A percentile compares a stretch with the other conserved stretches of the same genome.
phyloP scores from a whole-genome alignment of 2,329 filamentous ascomycete genomes.

The Penicillium sp. region DNA sequence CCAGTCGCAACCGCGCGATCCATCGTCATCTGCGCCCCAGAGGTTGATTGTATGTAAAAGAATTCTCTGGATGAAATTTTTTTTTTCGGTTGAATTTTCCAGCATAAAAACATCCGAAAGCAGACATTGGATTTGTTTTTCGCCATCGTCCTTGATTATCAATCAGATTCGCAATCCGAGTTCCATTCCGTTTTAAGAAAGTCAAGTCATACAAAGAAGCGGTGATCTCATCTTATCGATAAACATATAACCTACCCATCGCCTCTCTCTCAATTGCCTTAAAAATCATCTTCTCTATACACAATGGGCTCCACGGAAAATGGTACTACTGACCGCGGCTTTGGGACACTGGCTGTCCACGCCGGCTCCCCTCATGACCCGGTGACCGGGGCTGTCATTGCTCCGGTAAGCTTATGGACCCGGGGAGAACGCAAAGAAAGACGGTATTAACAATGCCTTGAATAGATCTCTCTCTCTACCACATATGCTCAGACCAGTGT shows the following conservation, averaged over 20 bases:
- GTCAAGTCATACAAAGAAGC: not conserved
- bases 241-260: conserved; percentile 3
- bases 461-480: conserved; percentile 79
- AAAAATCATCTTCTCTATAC: conserved; percentile 7
- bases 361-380: conserved; percentile 86
- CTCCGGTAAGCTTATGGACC: conserved; percentile 48
- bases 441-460: conserved; percentile 7
- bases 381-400: conserved; percentile 86
- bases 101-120: conserved; percentile 2
- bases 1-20: conserved; percentile 15
- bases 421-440: conserved; percentile 1
- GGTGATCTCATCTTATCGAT: conserved; percentile 4
- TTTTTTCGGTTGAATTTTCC: conserved; percentile 8
- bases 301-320: conserved; percentile 23
- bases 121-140: conserved; percentile 2
- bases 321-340: conserved; percentile 59
- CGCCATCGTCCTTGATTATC: conserved; percentile 8
- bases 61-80: conserved; percentile 9
- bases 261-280: conserved; percentile 2
- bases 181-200: not conserved
- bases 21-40: conserved; percentile 16
- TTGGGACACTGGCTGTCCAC: conserved; percentile 91
- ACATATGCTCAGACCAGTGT: conserved; percentile 89
- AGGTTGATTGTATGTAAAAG: conserved; percentile 23
- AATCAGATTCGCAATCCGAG: conserved; percentile 7